phyloP scores from a whole-genome alignment of 1,284 basidiomycete species.

The Leccinum angustisporum region DNA sequence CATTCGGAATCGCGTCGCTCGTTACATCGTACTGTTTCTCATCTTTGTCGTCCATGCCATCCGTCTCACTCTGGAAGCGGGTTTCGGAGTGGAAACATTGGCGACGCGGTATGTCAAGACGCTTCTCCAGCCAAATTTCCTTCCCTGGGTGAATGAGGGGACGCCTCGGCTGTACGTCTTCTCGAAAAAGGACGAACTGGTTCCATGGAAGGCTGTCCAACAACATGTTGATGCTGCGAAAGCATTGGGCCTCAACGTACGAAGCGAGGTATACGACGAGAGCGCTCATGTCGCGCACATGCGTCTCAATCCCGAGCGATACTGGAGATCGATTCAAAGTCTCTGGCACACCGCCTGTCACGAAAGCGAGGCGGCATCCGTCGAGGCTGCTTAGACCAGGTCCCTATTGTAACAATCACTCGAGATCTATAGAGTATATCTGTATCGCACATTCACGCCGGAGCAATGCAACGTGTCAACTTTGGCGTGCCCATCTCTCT shows the following conservation, averaged over 20 bases:
- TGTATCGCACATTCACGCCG: background rate
- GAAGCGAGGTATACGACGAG: conserved; percentile 43
- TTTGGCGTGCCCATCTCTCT: too few relatives aligned
- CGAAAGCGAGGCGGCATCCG: background rate
- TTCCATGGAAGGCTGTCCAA: conserved; percentile 44
- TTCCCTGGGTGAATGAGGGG: conserved; percentile 45
- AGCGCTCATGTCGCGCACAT: conserved; percentile 59
- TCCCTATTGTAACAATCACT: background rate
- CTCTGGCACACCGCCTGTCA: conserved; percentile 26
- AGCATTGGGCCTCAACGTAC: conserved; percentile 38
- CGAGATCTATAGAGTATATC: background rate
- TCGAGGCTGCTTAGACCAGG: background rate
- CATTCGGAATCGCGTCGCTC: conserved; percentile 39
- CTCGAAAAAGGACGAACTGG: conserved; percentile 48
- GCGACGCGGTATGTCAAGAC: conserved; percentile 29
- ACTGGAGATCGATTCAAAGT: conserved; percentile 25
- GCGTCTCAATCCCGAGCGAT: conserved; percentile 42
- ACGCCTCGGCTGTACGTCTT: conserved; percentile 57
- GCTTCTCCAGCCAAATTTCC: conserved; percentile 36
- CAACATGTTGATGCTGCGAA: conserved; percentile 40
- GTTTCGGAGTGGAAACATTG: conserved; percentile 20
- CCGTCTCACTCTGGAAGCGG: conserved; percentile 8
- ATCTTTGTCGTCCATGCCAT: conserved; percentile 27
- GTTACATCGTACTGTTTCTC: conserved; percentile 23
- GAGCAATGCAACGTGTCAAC: background rate